phyloP scores from a whole-genome alignment of 2,329 filamentous ascomycete species.

The Calonectria leucothoes region DNA sequence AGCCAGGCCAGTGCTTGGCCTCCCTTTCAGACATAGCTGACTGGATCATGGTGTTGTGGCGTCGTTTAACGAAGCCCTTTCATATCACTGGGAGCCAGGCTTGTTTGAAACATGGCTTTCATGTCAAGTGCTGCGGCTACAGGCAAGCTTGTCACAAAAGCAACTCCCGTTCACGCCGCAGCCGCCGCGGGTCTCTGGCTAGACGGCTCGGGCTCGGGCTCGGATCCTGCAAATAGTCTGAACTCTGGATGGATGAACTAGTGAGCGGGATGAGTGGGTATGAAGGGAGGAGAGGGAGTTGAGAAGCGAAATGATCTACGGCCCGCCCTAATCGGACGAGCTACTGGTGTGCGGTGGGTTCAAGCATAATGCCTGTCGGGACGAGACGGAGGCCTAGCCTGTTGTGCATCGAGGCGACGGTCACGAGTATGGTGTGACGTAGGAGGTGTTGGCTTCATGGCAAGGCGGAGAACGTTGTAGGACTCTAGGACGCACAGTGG shows the following conservation, averaged over 20 bases:
- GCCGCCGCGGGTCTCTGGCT: not conserved
- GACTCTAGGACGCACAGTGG: not conserved
- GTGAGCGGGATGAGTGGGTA: conserved; percentile 10
- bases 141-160: not conserved
- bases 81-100: not conserved
- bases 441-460: not conserved
- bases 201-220: not conserved
- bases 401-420: conserved; percentile 9
- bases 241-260: conserved; percentile 13
- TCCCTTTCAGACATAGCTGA: not conserved
- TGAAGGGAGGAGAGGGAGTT: not conserved
- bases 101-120: not conserved
- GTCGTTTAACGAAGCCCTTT: not conserved
- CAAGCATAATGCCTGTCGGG: conserved; percentile 14
- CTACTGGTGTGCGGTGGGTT: conserved; percentile 1
- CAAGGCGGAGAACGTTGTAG: not conserved
- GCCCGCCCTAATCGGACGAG: conserved; percentile 19
- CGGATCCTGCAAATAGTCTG: conserved; percentile 7
- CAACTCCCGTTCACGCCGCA: conserved; percentile 3
- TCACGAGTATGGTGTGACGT: conserved; percentile 23
- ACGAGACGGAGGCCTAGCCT: conserved; percentile 6
- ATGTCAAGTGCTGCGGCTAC: not conserved
- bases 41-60: conserved; percentile 12
- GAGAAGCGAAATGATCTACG: conserved; percentile 9
- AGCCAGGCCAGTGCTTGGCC: not conserved